These are phyloP conservation scores for Eucalyptus virginea DNA, from an alignment of 345 rosid species.

Conservation along the genomic window DNA sequence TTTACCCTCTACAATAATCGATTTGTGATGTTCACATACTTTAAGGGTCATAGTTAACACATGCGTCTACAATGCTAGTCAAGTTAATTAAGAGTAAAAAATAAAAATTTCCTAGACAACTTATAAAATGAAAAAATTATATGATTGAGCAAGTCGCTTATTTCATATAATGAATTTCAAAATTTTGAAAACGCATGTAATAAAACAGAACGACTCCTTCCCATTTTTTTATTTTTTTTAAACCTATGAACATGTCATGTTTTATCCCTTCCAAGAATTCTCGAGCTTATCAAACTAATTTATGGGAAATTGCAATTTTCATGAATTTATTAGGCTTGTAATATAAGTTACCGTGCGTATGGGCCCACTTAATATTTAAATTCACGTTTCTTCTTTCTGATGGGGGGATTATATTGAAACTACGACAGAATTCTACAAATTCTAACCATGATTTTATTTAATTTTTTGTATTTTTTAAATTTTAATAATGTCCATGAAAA, in stretches of 20 bases:
- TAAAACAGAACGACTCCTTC: background rate
- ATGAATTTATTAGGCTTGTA: fast-evolving
- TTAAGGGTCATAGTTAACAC: background rate
- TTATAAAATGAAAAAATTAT: too few relatives aligned
- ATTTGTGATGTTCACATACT: background rate
- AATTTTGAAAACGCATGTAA: fast-evolving
- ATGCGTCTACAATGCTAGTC: fast-evolving
- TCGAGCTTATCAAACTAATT: background rate
- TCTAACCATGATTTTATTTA: background rate
- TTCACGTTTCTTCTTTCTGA: background rate
- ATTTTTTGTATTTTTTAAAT: background rate
- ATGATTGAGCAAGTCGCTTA: background rate
- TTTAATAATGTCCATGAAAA: background rate
- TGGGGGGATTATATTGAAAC: background rate
- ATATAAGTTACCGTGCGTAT: background rate
- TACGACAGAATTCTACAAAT: background rate
- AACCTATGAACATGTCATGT: background rate
- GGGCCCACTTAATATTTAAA: background rate
- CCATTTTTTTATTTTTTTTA: background rate
- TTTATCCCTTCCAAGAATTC: background rate
- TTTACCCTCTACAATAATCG: too few relatives aligned
- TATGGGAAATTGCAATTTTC: background rate
- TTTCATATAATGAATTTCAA: too few relatives aligned
- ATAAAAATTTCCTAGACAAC: fast-evolving
- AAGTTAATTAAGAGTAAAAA: fast-evolving